Percentiles rank a stretch among this genome's conserved stretches.
phyloP scores from a whole-genome alignment of 257 asterid genomes.

The Vinca minor region DNA sequence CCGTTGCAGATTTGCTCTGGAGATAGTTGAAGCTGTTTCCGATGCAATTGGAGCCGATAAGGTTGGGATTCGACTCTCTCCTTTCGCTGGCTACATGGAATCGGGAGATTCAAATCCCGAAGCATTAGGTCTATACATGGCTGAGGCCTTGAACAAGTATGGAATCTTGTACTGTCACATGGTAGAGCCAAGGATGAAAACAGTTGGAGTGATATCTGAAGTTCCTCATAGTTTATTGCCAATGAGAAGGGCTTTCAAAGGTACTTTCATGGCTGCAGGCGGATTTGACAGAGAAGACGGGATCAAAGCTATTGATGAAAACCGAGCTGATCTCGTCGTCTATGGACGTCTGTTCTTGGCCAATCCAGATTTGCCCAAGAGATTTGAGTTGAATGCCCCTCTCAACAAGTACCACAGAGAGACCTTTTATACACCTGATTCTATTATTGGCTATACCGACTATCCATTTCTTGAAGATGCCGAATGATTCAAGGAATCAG shows the following conservation, averaged over 20 bases:
- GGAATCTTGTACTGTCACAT: conserved; percentile 15
- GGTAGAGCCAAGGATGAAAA: conserved; percentile 25
- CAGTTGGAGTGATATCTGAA: background rate
- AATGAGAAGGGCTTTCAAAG: conserved; percentile 24
- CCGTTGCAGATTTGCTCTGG: conserved; percentile 20
- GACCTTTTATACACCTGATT: conserved; percentile 15
- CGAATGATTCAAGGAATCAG: conserved; percentile 3
- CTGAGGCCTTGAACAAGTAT: conserved; percentile 16
- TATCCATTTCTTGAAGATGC: conserved; percentile 20
- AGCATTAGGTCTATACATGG: conserved; percentile 20
- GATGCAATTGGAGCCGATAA: conserved; percentile 21
- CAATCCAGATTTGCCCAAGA: conserved; percentile 27
- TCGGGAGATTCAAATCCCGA: conserved; percentile 21
- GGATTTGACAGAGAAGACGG: conserved; percentile 20
- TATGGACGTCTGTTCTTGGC: conserved; percentile 19
- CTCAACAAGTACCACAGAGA: conserved; percentile 17
- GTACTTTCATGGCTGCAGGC: conserved; percentile 20
- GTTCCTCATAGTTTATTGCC: conserved; percentile 14
- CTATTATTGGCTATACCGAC: conserved; percentile 25
- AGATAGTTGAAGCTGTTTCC: conserved; percentile 18
- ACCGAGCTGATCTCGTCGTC: conserved; percentile 17
- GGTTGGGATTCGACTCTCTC: conserved; percentile 20
- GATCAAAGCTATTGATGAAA: conserved; percentile 18
- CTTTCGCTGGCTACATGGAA: conserved; percentile 14
- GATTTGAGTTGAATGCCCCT: conserved; percentile 23